Percentiles rank a stretch among this genome's conserved stretches.
Conservation (phyloP, 352 stramenopile genomes). For the Peronospora belbahrii region DNA sequence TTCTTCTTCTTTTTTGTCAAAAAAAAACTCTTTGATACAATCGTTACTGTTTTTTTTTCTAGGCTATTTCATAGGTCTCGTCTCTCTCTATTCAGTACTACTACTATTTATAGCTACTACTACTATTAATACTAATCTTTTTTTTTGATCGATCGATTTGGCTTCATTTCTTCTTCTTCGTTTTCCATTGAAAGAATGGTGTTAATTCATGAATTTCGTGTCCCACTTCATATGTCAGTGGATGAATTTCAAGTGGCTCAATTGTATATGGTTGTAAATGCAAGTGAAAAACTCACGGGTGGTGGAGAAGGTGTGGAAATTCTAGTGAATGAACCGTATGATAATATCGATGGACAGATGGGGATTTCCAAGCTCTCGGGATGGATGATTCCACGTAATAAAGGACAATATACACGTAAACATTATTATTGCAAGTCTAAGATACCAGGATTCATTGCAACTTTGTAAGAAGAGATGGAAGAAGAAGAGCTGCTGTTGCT, state of each 20-base stretch:
- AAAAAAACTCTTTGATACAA: too few species aligned
- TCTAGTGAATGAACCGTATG: conserved; percentile 80
- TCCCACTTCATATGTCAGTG: conserved; percentile 82
- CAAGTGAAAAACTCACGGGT: conserved; percentile 77
- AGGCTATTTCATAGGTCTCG: too few species aligned
- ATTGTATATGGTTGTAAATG: conserved; percentile 84
- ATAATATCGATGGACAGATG: conserved; percentile 77
- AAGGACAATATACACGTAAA: conserved; percentile 84
- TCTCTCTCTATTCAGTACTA: too few species aligned
- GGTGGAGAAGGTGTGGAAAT: conserved; percentile 83
- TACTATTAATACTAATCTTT: too few species aligned
- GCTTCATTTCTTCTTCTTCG: too few species aligned
- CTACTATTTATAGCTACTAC: too few species aligned
- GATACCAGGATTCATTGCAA: conserved; percentile 72
- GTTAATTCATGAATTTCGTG: conserved; percentile 83
- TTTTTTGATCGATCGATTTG: too few species aligned
- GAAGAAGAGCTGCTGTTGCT: neutral
- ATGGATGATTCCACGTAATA: conserved; percentile 65
- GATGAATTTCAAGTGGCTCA: conserved; percentile 82
- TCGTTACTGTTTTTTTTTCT: too few species aligned
- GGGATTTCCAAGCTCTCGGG: conserved; percentile 66
- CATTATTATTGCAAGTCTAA: conserved; percentile 85
- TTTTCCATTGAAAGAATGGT: conserved; percentile 33
- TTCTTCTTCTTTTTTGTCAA: too few species aligned
- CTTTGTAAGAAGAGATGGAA: conserved; percentile 37